Evolutionary conservation across 108 stramenopile genomes (phyloP), one percentile per base, ranked within the genome.

Genomic region (Cyclotella atomus): DNA sequence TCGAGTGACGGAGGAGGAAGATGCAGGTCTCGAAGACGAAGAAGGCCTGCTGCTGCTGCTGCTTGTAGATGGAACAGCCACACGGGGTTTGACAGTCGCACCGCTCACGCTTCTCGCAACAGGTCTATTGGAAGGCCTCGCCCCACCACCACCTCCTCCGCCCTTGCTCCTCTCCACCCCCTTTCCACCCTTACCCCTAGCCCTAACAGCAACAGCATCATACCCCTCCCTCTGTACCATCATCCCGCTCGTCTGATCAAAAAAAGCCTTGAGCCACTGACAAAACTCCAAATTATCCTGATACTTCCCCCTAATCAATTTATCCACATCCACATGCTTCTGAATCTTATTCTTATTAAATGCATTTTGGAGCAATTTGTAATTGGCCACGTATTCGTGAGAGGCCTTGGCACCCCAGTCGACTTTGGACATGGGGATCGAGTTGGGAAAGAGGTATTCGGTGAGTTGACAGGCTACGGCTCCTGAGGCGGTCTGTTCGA

Each of bases 271-370:
- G 75, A 97, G 83, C 96, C 95, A 98, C 88, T 99, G 99, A 81
- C 97, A 97, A 72, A 98, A 98, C 70, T 99, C 99, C 38, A 99
- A 84, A 82, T 98, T 98, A 83, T 99, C 98, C 77, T 91, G 91
- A 80, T 95, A 95, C 85, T 91, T 96, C 0, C 84, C 92, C 34
- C 87, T 80, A 76, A 92, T 94, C 78, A 95, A 88, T 65, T 98
- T 97, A 82, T 99, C 98, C 86, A 97, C 98, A 69, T 96, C 95
- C n/a, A 98, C 85, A 59, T 89, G 78, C 21, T 88, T 74, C 43
- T 91, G 88, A 29, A 99, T 88, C 5, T 85, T 76, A 25, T 96
- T 66, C 43, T 91, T 93, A 53, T 68, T 85, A 75, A 99, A 99
- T 43, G 94, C 96, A 12, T 76, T 80, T 77, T 99, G 98, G n/a